Conservation (phyloP, 345 rosid species). For the Hibiscus tridactylites region DNA sequence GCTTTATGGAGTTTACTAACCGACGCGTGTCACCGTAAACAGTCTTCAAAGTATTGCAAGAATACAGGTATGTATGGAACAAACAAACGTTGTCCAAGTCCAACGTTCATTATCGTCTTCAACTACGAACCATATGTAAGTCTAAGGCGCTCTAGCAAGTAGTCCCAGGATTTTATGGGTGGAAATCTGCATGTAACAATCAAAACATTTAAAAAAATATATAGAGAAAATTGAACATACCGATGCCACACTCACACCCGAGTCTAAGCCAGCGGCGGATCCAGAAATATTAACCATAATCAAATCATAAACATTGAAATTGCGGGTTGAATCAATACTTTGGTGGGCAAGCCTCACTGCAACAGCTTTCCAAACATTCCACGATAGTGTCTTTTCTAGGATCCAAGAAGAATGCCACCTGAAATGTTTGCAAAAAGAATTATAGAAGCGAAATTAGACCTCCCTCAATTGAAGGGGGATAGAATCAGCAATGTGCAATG, state of each 20-base stretch:
- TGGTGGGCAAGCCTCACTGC: constrained; percentile 56
- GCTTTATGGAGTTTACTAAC: neutral
- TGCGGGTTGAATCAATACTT: constrained; percentile 27
- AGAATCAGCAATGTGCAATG: neutral
- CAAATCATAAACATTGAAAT: neutral
- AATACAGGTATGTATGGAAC: neutral
- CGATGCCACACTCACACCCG: neutral
- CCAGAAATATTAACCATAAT: neutral
- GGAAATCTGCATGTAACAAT: constrained; percentile 1
- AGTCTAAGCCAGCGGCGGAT: neutral
- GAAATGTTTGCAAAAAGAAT: constrained; percentile 12
- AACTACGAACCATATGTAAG: neutral
- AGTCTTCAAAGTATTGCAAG: too few relatives aligned
- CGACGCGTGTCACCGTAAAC: neutral
- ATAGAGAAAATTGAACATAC: too few relatives aligned
- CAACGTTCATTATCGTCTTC: neutral
- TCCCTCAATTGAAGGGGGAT: neutral
- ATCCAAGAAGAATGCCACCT: constrained; percentile 71
- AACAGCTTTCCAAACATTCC: constrained; percentile 72
- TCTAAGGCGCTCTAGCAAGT: neutral
- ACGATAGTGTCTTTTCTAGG: constrained; percentile 61
- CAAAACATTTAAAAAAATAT: neutral
- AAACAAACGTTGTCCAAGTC: neutral
- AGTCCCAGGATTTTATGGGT: neutral
- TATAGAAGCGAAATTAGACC: neutral